Conservation (phyloP, 1,139 yeast species). For the Geotrichum reessii region DNA sequence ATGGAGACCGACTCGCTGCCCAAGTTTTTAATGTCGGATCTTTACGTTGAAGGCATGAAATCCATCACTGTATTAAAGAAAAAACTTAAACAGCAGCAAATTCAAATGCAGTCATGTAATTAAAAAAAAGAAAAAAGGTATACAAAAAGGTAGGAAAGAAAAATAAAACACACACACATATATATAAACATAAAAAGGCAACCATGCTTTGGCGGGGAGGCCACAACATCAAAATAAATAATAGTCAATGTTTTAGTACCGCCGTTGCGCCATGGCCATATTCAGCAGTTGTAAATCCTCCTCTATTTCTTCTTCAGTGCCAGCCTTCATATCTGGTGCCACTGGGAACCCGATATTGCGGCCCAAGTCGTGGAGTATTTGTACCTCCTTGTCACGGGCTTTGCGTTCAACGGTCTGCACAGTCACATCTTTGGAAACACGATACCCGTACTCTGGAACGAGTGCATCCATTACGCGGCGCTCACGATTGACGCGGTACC, state of each 20-base stretch:
- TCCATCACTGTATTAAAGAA: slow-evolving; percentile 3
- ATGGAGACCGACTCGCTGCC: slow-evolving; percentile 74
- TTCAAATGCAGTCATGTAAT: neutral
- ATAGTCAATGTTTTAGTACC: neutral
- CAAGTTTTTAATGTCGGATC: slow-evolving; percentile 50
- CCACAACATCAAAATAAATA: neutral
- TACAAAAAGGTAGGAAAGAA: neutral
- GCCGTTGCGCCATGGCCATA: slow-evolving; percentile 1
- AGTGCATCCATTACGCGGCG: slow-evolving; percentile 72
- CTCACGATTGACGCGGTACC: slow-evolving; percentile 92
- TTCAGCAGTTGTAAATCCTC: slow-evolving; percentile 26
- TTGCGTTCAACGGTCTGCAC: slow-evolving; percentile 52
- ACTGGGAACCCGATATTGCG: slow-evolving; percentile 60
- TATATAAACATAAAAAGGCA: neutral
- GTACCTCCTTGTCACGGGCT: slow-evolving; percentile 50
- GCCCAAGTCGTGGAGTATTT: slow-evolving; percentile 52
- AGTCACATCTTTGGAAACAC: slow-evolving; percentile 31
- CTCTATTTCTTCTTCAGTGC: slow-evolving; percentile 36
- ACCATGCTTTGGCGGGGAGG: neutral
- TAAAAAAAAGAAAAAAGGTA: neutral
- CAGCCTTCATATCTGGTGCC: slow-evolving; percentile 48
- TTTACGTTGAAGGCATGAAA: slow-evolving; percentile 25
- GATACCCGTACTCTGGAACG: slow-evolving; percentile 45
- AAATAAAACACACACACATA: neutral
- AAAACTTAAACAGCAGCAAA: neutral